Conservation (phyloP, 176 grass and related monocot genomes). For the Cymbopogon citratus region DNA sequence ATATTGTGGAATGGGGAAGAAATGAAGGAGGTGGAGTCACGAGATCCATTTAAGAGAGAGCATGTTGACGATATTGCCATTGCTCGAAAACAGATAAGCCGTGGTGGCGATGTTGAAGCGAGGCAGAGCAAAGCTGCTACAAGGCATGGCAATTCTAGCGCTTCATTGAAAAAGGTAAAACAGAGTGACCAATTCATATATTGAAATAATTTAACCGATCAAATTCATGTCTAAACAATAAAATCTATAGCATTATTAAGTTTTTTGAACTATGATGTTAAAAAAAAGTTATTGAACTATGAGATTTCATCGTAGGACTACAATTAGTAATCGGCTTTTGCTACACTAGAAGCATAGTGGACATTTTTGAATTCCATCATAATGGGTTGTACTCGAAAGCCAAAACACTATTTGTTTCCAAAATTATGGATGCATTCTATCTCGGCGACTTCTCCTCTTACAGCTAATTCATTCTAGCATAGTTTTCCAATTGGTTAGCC, state of each 20-base stretch:
- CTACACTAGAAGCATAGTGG: background rate
- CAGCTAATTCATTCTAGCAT: background rate
- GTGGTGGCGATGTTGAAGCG: background rate
- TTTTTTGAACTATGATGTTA: no score
- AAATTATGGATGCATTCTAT: background rate
- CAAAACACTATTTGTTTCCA: background rate
- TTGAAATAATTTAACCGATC: background rate
- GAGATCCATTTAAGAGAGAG: background rate
- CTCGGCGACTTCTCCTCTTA: background rate
- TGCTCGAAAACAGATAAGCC: background rate
- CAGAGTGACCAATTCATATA: background rate
- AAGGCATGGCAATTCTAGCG: background rate
- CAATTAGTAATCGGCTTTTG: background rate
- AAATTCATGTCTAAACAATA: background rate
- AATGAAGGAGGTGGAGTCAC: background rate
- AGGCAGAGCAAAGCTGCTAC: background rate
- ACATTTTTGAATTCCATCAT: background rate
- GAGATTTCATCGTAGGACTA: background rate
- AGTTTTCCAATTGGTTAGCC: background rate
- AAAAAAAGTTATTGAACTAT: background rate
- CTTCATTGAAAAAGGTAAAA: constrained; percentile 5
- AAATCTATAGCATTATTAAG: background rate
- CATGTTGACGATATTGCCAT: background rate
- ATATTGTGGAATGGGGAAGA: background rate
- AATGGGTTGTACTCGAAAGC: background rate